These are phyloP conservation scores for Hysterium pulicare DNA, from an alignment of 2,329 filamentous ascomycete genomes.

Conservation along the genomic window DNA sequence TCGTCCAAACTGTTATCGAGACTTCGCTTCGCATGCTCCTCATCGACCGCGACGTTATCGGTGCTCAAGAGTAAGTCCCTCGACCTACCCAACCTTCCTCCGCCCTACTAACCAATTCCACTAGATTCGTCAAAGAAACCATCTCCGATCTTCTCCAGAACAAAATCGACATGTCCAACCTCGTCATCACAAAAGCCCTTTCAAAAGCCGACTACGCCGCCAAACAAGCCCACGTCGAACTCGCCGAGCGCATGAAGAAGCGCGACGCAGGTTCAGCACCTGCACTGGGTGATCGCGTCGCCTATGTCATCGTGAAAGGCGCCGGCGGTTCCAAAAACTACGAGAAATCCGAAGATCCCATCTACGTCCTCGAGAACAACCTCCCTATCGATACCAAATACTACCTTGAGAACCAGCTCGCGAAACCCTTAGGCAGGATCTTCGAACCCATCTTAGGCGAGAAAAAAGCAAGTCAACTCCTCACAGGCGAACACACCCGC, in stretches of 20 bases:
- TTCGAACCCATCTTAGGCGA: slow-evolving; percentile 97
- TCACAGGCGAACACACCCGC: slow-evolving; percentile 93
- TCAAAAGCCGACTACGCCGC: slow-evolving; percentile 75
- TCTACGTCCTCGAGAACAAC: slow-evolving; percentile 96
- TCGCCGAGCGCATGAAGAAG: slow-evolving; percentile 95
- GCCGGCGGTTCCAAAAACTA: slow-evolving; percentile 88
- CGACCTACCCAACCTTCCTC: not conserved
- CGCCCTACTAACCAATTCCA: slow-evolving; percentile 34
- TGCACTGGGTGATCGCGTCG: slow-evolving; percentile 88
- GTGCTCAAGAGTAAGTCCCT: slow-evolving; percentile 80
- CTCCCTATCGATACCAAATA: slow-evolving; percentile 97
- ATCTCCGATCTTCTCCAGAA: slow-evolving; percentile 96
- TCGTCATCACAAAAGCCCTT: slow-evolving; percentile 96
- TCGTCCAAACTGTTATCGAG: slow-evolving; percentile 97
- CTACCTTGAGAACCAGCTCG: slow-evolving; percentile 96
- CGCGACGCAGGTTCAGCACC: slow-evolving; percentile 93
- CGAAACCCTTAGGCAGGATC: slow-evolving; percentile 89
- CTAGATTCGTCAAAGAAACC: slow-evolving; percentile 89
- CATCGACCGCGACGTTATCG: slow-evolving; percentile 85
- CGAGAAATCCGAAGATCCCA: slow-evolving; percentile 94
- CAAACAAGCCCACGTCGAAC: slow-evolving; percentile 94
- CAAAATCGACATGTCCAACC: slow-evolving; percentile 97
- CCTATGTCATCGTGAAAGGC: slow-evolving; percentile 96
- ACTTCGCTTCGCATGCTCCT: slow-evolving; percentile 93
- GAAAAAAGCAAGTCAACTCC: slow-evolving; percentile 79